These are phyloP conservation scores for Nitzschia palea DNA, from an alignment of 108 stramenopile species.

Conservation along the genomic window DNA sequence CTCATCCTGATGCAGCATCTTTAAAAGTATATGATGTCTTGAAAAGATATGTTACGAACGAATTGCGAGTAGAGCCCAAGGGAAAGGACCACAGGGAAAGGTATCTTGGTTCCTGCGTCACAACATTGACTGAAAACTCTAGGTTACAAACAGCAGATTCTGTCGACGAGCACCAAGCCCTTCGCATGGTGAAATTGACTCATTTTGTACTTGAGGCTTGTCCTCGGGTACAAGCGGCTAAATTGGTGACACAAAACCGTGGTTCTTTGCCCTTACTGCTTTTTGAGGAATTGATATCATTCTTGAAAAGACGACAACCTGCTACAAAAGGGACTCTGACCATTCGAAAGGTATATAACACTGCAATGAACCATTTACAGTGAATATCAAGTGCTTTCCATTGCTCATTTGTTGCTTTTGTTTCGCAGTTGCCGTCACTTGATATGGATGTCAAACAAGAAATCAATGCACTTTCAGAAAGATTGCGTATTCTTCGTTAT, in stretches of 20 bases:
- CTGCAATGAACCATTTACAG: not conserved
- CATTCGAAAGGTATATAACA: constrained; percentile 26
- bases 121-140: constrained; percentile 39
- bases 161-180: constrained; percentile 64
- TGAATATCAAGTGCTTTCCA: not conserved
- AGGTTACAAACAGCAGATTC: constrained; percentile 8
- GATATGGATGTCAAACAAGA: constrained; percentile 9
- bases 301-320: constrained; percentile 47
- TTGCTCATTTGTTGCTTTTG: not conserved
- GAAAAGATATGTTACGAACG: constrained; percentile 63
- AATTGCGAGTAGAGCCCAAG: constrained; percentile 55
- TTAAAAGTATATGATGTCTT: constrained; percentile 74
- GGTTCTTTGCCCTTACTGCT: constrained; percentile 55
- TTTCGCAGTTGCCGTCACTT: constrained; percentile 18
- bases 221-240: constrained; percentile 53
- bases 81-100: constrained; percentile 56
- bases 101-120: constrained; percentile 58
- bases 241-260: constrained; percentile 34
- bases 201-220: constrained; percentile 82
- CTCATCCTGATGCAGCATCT: constrained; percentile 71
- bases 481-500: constrained; percentile 70
- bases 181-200: constrained; percentile 78
- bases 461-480: constrained; percentile 43
- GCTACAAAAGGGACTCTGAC: not conserved
- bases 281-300: constrained; percentile 73